These are phyloP conservation scores for Hyphochytrium catenoides DNA, from an alignment of 352 stramenopile genomes.

Conservation along the genomic window DNA sequence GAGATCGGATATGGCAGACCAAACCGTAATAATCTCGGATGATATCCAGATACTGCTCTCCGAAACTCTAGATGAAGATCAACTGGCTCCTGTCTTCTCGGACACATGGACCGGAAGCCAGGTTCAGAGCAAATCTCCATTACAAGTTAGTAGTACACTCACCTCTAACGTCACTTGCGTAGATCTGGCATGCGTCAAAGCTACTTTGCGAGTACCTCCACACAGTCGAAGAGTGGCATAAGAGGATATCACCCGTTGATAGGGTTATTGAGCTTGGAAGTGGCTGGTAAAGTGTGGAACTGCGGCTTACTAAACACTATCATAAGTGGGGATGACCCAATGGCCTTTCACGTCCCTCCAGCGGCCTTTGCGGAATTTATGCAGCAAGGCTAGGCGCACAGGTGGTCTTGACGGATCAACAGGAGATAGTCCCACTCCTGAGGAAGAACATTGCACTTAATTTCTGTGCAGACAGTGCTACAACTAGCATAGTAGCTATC, in stretches of 20 bases:
- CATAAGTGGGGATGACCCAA: not conserved
- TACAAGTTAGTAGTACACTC: too few species aligned
- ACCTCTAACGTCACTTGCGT: conserved; percentile 21
- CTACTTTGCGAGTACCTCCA: conserved; percentile 1
- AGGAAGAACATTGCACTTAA: conserved; percentile 27
- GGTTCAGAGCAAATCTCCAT: conserved; percentile 41
- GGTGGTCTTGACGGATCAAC: conserved; percentile 41
- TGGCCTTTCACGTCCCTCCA: conserved; percentile 1
- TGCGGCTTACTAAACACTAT: not conserved
- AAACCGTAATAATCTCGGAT: too few species aligned
- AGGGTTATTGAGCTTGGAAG: conserved; percentile 44
- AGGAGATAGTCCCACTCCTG: conserved; percentile 31
- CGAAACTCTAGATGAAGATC: conserved; percentile 33
- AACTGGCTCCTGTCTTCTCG: conserved; percentile 46
- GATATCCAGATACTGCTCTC: too few species aligned
- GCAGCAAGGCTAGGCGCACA: conserved; percentile 24
- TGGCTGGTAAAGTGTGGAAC: conserved; percentile 17
- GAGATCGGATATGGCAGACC: too few species aligned
- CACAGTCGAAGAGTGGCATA: conserved; percentile 3
- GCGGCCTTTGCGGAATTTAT: conserved; percentile 33
- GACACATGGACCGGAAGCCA: conserved; percentile 50
- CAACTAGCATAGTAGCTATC: too few species aligned
- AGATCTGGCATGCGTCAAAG: conserved; percentile 5
- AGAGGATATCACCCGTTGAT: conserved; percentile 9
- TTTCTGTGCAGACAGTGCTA: too few species aligned